Conservation (phyloP, 2,329 filamentous ascomycete genomes). For the Aspergillus chevalieri region DNA sequence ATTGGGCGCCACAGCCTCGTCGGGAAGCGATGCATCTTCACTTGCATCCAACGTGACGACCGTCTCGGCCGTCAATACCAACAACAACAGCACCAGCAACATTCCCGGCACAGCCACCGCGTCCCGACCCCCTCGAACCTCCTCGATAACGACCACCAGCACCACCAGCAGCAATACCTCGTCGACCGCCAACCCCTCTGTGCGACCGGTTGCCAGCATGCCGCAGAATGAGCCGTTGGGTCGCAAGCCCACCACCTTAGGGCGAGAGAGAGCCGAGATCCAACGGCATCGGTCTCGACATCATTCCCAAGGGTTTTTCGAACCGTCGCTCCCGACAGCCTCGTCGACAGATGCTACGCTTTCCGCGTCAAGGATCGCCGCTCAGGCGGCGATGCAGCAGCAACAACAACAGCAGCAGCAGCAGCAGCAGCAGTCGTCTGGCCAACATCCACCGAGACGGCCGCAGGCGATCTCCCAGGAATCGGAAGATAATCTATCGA, state of each 20-base stretch:
- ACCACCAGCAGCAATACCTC: slow-evolving; percentile 30
- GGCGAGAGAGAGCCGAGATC: slow-evolving; percentile 25
- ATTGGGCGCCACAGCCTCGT: slow-evolving; percentile 35
- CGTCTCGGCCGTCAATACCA: slow-evolving; percentile 36
- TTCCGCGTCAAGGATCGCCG: slow-evolving; percentile 58
- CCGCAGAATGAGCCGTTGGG: slow-evolving; percentile 31
- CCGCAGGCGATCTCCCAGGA: slow-evolving; percentile 47
- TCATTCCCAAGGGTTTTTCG: slow-evolving; percentile 63
- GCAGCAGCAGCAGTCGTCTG: slow-evolving; percentile 34
- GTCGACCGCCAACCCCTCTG: slow-evolving; percentile 19
- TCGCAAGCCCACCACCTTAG: slow-evolving; percentile 30
- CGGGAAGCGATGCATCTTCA: slow-evolving; percentile 43
- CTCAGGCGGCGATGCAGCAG: slow-evolving; percentile 60
- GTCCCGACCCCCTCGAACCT: slow-evolving; percentile 22
- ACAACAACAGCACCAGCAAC: slow-evolving; percentile 21
- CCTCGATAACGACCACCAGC: slow-evolving; percentile 18
- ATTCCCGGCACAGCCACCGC: slow-evolving; percentile 14
- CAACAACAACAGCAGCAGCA: slow-evolving; percentile 47
- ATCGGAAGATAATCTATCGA: slow-evolving; percentile 25
- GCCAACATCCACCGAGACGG: slow-evolving; percentile 46
- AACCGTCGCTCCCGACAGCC: slow-evolving; percentile 56
- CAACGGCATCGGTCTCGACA: slow-evolving; percentile 41
- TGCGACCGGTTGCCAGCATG: slow-evolving; percentile 32
- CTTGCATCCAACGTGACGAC: slow-evolving; percentile 40
- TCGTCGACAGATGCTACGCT: slow-evolving; percentile 44